Percentiles rank a stretch among this genome's conserved stretches.
Evolutionary conservation across 1,139 yeast genomes (phyloP).

Genomic region (Yamadazyma spencermartinsiae): DNA sequence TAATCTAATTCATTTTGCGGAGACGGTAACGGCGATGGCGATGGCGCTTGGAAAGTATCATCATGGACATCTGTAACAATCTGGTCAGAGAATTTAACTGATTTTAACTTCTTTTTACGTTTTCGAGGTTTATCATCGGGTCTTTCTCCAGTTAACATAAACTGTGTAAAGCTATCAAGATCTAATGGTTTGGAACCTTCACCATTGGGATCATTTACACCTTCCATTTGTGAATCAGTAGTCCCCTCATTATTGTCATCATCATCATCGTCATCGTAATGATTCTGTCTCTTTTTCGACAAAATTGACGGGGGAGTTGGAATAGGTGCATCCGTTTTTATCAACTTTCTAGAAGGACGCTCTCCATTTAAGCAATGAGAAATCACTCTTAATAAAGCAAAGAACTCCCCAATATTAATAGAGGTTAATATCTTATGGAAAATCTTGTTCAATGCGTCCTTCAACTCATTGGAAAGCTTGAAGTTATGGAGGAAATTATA

Average conservation of each 20-base stretch:
- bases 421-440: slow-evolving; percentile 52
- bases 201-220: neutral
- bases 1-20: slow-evolving; percentile 47
- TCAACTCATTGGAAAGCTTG: slow-evolving; percentile 43
- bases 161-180: slow-evolving; percentile 72
- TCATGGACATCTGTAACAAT: slow-evolving; percentile 48
- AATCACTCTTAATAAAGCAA: slow-evolving; percentile 65
- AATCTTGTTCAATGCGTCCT: slow-evolving; percentile 47
- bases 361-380: slow-evolving; percentile 54
- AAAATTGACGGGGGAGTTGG: slow-evolving; percentile 72
- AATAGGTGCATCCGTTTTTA: slow-evolving; percentile 54
- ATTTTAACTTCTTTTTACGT: slow-evolving; percentile 46
- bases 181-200: slow-evolving; percentile 40
- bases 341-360: slow-evolving; percentile 51
- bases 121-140: slow-evolving; percentile 44
- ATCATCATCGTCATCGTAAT: slow-evolving; percentile 38
- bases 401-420: slow-evolving; percentile 72
- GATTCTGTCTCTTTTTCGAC: slow-evolving; percentile 51
- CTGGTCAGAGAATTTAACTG: slow-evolving; percentile 72
- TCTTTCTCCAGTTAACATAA: slow-evolving; percentile 70
- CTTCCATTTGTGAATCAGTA: neutral
- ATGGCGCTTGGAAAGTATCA: slow-evolving; percentile 9
- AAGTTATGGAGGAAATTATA: slow-evolving; percentile 65
- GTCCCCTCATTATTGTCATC: slow-evolving; percentile 4
- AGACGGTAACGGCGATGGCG: slow-evolving; percentile 21